Evolutionary conservation across 176 grass and related monocot genomes (phyloP).

Genomic region (Eragrostis curvula): DNA sequence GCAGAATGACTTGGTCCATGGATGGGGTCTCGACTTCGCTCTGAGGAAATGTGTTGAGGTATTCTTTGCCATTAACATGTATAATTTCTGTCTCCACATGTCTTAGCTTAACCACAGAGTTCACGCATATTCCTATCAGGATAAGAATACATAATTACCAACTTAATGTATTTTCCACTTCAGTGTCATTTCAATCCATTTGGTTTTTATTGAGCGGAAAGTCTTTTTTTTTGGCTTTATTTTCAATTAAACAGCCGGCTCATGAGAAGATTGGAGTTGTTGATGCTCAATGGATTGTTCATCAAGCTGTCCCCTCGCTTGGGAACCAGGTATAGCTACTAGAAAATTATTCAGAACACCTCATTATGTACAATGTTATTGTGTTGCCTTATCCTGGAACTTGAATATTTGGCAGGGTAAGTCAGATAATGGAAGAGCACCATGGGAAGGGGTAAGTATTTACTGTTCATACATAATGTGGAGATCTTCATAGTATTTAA

Average conservation of each 20-base stretch:
- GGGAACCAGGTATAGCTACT: conserved; percentile 73
- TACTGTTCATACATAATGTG: background rate
- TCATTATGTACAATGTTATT: background rate
- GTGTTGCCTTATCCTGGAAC: conserved; percentile 12
- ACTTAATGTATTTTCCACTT: background rate
- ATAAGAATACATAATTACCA: background rate
- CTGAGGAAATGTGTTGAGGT: conserved; percentile 99
- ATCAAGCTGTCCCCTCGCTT: conserved; percentile 89
- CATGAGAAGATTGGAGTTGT: conserved; percentile 99
- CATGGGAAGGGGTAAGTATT: conserved; percentile 88
- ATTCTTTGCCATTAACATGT: conserved; percentile 10
- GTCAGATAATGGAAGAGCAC: conserved; percentile 75
- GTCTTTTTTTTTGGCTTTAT: conserved; percentile 29
- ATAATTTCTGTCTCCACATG: background rate
- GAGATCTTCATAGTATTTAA: background rate
- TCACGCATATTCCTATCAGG: background rate
- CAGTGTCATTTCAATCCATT: conserved; percentile 19
- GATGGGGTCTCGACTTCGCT: conserved; percentile 99
- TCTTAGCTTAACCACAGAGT: background rate
- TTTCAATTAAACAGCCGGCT: conserved; percentile 74
- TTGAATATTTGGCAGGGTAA: conserved; percentile 56
- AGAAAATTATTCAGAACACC: background rate
- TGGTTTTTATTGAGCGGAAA: conserved; percentile 19
- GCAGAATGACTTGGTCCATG: conserved; percentile 99
- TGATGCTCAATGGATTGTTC: conserved; percentile 99